Conservation (phyloP, 257 asterid species). For the Solanum tacnaense region DNA sequence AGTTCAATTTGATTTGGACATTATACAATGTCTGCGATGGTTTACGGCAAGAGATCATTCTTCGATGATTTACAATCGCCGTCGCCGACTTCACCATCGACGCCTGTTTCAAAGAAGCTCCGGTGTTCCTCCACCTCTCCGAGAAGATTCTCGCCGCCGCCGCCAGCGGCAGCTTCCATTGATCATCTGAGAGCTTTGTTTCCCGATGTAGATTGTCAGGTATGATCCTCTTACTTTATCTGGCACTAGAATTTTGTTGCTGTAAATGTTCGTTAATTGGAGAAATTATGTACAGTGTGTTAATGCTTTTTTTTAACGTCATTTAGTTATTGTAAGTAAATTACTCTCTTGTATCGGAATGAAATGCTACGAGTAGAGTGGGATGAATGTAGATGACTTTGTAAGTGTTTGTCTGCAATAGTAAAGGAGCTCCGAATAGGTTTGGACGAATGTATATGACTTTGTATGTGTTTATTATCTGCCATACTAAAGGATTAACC, state of each 20-base stretch:
- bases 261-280: neutral
- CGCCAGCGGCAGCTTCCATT: conserved; percentile 10
- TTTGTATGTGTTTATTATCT: neutral
- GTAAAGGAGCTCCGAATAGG: neutral
- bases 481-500: neutral
- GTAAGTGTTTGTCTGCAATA: neutral
- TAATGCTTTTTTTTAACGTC: neutral
- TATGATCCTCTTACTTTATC: neutral
- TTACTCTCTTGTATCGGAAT: neutral
- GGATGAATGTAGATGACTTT: neutral
- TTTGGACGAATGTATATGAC: neutral
- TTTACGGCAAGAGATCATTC: conserved; percentile 82
- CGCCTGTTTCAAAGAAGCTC: conserved; percentile 52
- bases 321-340: neutral
- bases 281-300: neutral
- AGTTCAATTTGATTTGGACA: neutral
- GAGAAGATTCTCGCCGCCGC: conserved; percentile 30
- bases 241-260: neutral
- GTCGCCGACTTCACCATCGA: conserved; percentile 43
- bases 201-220: conserved; percentile 51
- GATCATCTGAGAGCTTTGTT: conserved; percentile 46
- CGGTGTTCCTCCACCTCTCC: conserved; percentile 45
- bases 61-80: conserved; percentile 55
- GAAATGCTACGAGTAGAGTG: neutral
- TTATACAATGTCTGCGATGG: conserved; percentile 57